These are phyloP conservation scores for Castanea sativa DNA, from an alignment of 306 rosid species.

Conservation along the genomic window DNA sequence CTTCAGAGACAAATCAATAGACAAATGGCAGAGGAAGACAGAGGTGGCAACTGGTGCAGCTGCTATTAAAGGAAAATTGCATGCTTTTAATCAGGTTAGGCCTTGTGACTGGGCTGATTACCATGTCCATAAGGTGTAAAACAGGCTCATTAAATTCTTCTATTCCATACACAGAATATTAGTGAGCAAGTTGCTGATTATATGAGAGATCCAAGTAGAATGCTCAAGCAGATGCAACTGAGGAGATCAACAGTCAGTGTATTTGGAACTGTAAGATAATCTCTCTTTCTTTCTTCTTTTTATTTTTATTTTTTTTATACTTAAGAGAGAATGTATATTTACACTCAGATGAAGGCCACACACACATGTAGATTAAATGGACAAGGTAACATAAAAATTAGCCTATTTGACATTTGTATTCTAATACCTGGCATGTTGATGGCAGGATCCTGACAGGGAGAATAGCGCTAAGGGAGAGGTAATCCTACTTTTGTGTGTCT, in stretches of 20 bases:
- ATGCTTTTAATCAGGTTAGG: constrained; percentile 87
- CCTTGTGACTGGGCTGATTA: constrained; percentile 20
- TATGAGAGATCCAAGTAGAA: constrained; percentile 95
- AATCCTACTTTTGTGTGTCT: constrained; percentile 1
- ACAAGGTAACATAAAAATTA: not conserved
- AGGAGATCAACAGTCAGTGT: constrained; percentile 50
- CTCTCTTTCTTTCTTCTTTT: too few relatives aligned
- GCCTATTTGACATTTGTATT: not conserved
- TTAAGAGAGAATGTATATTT: not conserved
- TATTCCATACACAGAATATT: constrained; percentile 49
- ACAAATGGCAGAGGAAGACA: constrained; percentile 94
- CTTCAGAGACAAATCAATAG: constrained; percentile 75
- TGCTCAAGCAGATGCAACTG: constrained; percentile 80
- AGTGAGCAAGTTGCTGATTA: constrained; percentile 78
- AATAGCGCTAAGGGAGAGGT: constrained; percentile 39
- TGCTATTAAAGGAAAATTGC: constrained; percentile 73
- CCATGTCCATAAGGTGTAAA: not conserved
- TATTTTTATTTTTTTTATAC: not conserved
- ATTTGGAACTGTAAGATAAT: constrained; percentile 69
- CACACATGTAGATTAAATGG: not conserved
- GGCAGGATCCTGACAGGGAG: constrained; percentile 46
- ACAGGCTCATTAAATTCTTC: constrained; percentile 1
- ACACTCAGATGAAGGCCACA: not conserved
- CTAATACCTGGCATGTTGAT: constrained; percentile 18
- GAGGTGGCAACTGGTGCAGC: constrained; percentile 85